Percentiles rank a stretch among this genome's conserved stretches.
Conservation (phyloP, 2,329 filamentous ascomycete species). For the Aspergillus novofumigatus region DNA sequence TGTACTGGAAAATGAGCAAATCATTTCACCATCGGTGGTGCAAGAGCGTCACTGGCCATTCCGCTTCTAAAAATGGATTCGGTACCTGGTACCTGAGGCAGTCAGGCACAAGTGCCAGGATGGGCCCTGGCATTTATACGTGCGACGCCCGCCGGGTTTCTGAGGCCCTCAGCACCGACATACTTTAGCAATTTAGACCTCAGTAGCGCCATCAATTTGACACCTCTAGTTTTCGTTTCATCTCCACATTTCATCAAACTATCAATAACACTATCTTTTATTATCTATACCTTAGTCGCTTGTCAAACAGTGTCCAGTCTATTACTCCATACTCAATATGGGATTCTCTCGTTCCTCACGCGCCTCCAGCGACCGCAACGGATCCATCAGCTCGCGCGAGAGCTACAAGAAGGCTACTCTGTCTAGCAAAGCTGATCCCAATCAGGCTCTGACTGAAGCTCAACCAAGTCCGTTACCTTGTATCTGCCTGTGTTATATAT, state of each 20-base stretch:
- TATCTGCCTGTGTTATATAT: not conserved
- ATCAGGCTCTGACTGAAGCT: constrained; percentile 74
- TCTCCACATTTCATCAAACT: not conserved
- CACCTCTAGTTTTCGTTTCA: not conserved
- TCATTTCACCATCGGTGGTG: not conserved
- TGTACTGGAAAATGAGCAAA: not conserved
- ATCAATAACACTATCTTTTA: constrained; percentile 1
- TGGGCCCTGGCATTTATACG: not conserved
- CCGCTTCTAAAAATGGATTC: not conserved
- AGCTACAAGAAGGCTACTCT: constrained; percentile 34
- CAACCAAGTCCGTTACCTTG: constrained; percentile 68
- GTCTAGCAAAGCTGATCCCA: constrained; percentile 79
- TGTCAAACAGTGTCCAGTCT: not conserved
- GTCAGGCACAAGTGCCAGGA: not conserved
- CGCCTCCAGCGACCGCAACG: constrained; percentile 20
- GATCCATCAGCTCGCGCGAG: constrained; percentile 21
- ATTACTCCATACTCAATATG: constrained; percentile 12
- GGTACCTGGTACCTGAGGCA: not conserved
- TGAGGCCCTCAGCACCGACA: not conserved
- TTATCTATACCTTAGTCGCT: not conserved
- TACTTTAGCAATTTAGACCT: not conserved
- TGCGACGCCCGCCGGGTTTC: not conserved
- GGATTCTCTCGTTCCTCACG: constrained; percentile 13
- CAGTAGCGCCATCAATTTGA: not conserved
- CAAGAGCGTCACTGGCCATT: not conserved